A percentile compares a stretch with the other conserved stretches of the same genome.
Conservation (phyloP, 805 yeast species). For the Candida caryicola region DNA sequence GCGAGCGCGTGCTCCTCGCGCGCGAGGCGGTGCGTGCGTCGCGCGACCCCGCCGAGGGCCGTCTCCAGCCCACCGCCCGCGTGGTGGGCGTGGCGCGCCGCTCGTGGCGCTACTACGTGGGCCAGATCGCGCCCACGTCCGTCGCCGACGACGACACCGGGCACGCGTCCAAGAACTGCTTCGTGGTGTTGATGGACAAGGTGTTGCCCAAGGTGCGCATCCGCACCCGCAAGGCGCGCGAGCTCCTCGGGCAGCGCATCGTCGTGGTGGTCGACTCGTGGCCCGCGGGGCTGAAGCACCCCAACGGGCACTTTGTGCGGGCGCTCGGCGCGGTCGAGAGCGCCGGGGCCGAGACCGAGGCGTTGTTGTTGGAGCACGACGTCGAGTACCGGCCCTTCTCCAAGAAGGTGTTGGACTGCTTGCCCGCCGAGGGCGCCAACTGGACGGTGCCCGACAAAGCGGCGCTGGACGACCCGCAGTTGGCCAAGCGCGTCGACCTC, state of each 20-base stretch:
- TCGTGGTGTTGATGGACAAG: slow-evolving; percentile 86
- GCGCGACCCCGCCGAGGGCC: slow-evolving; percentile 33
- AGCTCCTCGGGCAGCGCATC: slow-evolving; percentile 82
- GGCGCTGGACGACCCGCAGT: slow-evolving; percentile 48
- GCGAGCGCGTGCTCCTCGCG: slow-evolving; percentile 68
- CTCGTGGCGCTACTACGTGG: slow-evolving; percentile 95
- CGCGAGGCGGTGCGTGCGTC: slow-evolving; percentile 73
- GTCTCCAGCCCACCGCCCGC: slow-evolving; percentile 86
- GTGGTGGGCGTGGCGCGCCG: slow-evolving; percentile 86
- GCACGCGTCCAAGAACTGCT: slow-evolving; percentile 71
- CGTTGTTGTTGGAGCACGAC: slow-evolving; percentile 87
- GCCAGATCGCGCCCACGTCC: slow-evolving; percentile 81
- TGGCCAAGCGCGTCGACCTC: slow-evolving; percentile 72
- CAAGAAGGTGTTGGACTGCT: slow-evolving; percentile 83
- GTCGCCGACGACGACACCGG: slow-evolving; percentile 51
- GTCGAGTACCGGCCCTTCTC: slow-evolving; percentile 96
- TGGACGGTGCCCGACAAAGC: slow-evolving; percentile 83
- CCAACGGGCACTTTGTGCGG: slow-evolving; percentile 93
- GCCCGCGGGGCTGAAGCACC: slow-evolving; percentile 80
- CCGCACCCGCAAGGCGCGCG: slow-evolving; percentile 80
- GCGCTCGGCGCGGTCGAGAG: slow-evolving; percentile 87
- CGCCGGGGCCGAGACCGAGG: slow-evolving; percentile 94
- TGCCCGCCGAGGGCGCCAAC: slow-evolving; percentile 89
- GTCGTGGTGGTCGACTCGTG: slow-evolving; percentile 92
- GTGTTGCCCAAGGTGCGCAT: slow-evolving; percentile 84